These are phyloP conservation scores for Tillandsia leiboldiana DNA, from an alignment of 176 grass and related monocot genomes.

Conservation along the genomic window DNA sequence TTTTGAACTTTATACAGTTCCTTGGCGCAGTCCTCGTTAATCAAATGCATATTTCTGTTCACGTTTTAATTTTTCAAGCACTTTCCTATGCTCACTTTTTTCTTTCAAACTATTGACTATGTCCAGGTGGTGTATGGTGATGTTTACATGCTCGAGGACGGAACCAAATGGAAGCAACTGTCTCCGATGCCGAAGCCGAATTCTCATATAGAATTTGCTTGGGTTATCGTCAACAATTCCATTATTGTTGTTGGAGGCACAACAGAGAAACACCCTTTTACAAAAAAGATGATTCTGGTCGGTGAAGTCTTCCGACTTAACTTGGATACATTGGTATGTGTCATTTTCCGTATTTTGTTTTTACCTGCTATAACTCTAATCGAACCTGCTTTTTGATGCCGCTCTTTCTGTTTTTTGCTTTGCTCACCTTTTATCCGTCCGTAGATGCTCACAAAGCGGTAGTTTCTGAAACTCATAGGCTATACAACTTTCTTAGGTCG, in stretches of 20 bases:
- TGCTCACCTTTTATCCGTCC: background rate
- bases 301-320: constrained; percentile 74
- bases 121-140: constrained; percentile 64
- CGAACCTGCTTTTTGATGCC: background rate
- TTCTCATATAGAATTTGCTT: constrained; percentile 84
- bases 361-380: background rate
- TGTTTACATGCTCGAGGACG: constrained; percentile 66
- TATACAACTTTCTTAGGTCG: background rate
- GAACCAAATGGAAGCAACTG: constrained; percentile 46
- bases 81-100: background rate
- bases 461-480: background rate
- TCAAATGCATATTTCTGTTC: background rate
- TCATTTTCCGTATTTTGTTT: background rate
- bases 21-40: too few species aligned
- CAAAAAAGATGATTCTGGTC: constrained; percentile 89
- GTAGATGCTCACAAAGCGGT: background rate
- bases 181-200: constrained; percentile 74
- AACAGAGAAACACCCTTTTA: constrained; percentile 77
- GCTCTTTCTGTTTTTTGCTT: too few species aligned
- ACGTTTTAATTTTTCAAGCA: background rate
- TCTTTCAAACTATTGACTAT: background rate
- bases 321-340: constrained; percentile 52
- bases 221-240: constrained; percentile 66
- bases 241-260: constrained; percentile 72
- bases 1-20: too few species aligned